Evolutionary conservation across 495 filamentous ascomycete genomes (phyloP).

Genomic region (Chaetomium fimeti): DNA sequence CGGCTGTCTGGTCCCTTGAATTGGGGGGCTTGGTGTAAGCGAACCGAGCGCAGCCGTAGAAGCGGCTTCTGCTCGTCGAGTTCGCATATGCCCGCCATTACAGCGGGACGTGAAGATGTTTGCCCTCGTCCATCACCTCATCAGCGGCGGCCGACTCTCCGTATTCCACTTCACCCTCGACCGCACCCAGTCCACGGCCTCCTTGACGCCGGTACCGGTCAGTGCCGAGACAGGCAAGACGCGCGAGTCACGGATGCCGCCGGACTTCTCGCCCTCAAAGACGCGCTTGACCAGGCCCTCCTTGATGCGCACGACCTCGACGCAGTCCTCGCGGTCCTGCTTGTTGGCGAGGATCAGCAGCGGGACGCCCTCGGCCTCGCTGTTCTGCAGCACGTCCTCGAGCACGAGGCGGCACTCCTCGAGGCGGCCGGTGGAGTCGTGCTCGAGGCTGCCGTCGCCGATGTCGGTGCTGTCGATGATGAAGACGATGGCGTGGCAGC

Average conservation of each 20-base stretch:
- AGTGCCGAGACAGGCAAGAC: conserved; percentile 90
- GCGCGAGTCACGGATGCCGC: conserved; percentile 78
- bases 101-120: not conserved
- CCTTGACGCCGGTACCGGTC: conserved; percentile 84
- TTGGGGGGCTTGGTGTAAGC: no score
- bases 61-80: not conserved
- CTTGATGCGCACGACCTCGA: conserved; percentile 95
- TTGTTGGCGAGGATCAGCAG: conserved; percentile 94
- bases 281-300: conserved; percentile 91
- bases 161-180: conserved; percentile 93
- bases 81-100: not conserved
- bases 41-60: no score
- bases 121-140: conserved; percentile 59
- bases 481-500: conserved; percentile 95
- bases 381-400: conserved; percentile 79
- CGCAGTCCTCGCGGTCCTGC: conserved; percentile 94
- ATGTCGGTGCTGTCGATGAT: conserved; percentile 93
- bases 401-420: conserved; percentile 87
- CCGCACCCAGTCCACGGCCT: conserved; percentile 94
- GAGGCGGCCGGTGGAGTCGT: conserved; percentile 61
- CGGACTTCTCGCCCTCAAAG: conserved; percentile 88
- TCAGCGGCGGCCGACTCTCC: conserved; percentile 85
- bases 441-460: conserved; percentile 69
- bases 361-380: conserved; percentile 85
- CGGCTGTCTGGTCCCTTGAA: no score